Base-by-base conservation (phyloP, 352 stramenopile genomes). In the Blastocystis hominis region DNA sequence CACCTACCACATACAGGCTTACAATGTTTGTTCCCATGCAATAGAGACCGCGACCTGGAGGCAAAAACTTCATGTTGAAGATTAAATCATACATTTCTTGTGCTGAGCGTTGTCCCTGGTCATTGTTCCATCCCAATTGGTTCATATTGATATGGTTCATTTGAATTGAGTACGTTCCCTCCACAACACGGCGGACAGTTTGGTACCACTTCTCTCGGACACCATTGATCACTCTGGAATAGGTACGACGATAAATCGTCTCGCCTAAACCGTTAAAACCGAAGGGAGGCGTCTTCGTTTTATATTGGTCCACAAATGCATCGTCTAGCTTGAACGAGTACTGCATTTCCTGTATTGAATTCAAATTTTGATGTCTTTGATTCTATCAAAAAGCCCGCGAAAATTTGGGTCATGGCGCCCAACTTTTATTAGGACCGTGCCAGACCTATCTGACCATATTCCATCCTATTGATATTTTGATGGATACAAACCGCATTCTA, bases 41-140 rank as follows among this genome's bases (percentile, higher is more conserved):
- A 93, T 94, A 97, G 9, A 97, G 91, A 0, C 94, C 94, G 13
- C 94, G 91, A 17, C 94, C 94, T 7, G 94, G 94, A 34, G 94
- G 94, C 54, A 96, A 89, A 86, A 97, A 97, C 89, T 97, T 97
- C 93, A 97, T 97, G 40, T 92, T 76, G 87, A 96, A 97, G 61
- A 97, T 93, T n/a, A 93, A 93, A 24, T 81, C 66, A 90, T 95
- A 97, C 94, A 97, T 97, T 36, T 95, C 92, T 87, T 96, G 90
- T 20, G 94, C 94, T 6, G 89, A 87, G 47, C 72, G 55, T 44
- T 93, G 90, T 50, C 89, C 89, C 15, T 91, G 75, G 1, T 80
- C 64, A 2, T 93, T 90, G 88, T 97, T 90, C 93, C 94, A 97
- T 78, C 89, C 88, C 86, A 92, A 86, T 30, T 89, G 59, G 68